Conservation (phyloP, 2,329 filamentous ascomycete genomes). For the Venturia asperata region DNA sequence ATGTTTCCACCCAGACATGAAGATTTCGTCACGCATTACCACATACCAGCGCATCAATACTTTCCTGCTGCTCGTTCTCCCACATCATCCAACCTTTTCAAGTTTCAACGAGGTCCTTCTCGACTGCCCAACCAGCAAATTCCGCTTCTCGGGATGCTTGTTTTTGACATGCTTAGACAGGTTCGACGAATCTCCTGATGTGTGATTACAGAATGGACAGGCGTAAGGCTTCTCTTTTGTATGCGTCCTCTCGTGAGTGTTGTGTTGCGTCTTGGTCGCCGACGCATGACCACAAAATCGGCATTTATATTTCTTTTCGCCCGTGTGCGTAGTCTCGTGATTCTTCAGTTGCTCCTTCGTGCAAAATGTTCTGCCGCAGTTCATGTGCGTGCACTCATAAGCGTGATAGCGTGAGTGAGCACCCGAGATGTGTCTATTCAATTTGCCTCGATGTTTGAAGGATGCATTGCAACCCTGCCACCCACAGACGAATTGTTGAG, state of each 20-base stretch:
- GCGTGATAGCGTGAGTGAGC: conserved; percentile 15
- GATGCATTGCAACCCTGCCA: conserved; percentile 15
- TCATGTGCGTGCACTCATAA: conserved; percentile 13
- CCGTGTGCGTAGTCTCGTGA: conserved; percentile 19
- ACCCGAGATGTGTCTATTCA: conserved; percentile 19
- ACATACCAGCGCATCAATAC: neutral
- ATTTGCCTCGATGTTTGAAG: conserved; percentile 19
- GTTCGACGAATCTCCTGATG: conserved; percentile 15
- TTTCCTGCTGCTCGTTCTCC: neutral
- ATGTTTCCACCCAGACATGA: neutral
- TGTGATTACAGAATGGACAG: conserved; percentile 16
- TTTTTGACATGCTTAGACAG: conserved; percentile 17
- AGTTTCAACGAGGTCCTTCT: neutral
- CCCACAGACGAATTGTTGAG: conserved; percentile 13
- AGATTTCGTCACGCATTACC: neutral
- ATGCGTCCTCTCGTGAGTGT: conserved; percentile 19
- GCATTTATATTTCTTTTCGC: conserved; percentile 18
- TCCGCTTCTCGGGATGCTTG: conserved; percentile 15
- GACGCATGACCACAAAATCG: conserved; percentile 11
- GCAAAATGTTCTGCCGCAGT: conserved; percentile 17
- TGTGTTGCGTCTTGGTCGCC: conserved; percentile 20
- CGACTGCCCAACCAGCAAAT: neutral
- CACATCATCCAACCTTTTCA: neutral
- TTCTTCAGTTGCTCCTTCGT: conserved; percentile 21
- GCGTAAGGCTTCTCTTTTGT: conserved; percentile 18